Conservation (phyloP, 495 filamentous ascomycete species). For the Penicillium egyptiacum region DNA sequence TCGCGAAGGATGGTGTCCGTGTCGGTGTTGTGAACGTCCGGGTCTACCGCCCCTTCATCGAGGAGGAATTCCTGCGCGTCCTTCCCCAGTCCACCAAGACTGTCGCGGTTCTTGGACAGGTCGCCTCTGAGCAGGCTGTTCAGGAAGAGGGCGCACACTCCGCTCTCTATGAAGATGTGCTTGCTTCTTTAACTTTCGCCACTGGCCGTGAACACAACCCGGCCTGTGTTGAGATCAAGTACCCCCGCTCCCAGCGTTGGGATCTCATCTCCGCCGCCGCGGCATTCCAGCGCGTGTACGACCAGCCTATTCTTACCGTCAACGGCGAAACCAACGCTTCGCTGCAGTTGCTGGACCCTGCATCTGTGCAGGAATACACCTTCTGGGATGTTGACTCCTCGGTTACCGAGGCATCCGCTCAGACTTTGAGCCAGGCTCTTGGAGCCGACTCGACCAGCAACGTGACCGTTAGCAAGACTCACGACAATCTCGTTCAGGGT, state of each 20-base stretch:
- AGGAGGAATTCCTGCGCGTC: constrained; percentile 82
- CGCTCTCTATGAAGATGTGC: constrained; percentile 81
- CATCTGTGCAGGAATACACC: constrained; percentile 71
- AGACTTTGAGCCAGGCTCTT: constrained; percentile 67
- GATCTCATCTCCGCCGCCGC: constrained; percentile 74
- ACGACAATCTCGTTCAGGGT: constrained; percentile 87
- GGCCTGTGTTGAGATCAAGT: constrained; percentile 78
- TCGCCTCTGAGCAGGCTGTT: constrained; percentile 52
- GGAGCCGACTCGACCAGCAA: constrained; percentile 74
- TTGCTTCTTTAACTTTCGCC: constrained; percentile 79
- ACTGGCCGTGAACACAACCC: constrained; percentile 60
- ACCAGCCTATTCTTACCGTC: constrained; percentile 53
- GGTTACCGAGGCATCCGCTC: constrained; percentile 59
- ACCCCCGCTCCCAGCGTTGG: constrained; percentile 75
- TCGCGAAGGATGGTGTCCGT: constrained; percentile 68
- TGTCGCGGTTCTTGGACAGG: constrained; percentile 68
- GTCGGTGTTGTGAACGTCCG: constrained; percentile 89
- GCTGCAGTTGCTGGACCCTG: constrained; percentile 48
- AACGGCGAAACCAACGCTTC: constrained; percentile 36
- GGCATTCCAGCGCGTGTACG: constrained; percentile 61
- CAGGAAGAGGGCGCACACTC: constrained; percentile 74
- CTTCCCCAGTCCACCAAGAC: constrained; percentile 73
- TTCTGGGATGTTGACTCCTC: constrained; percentile 94
- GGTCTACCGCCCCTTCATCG: constrained; percentile 90
- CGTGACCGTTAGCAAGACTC: constrained; percentile 68